Evolutionary conservation across 352 stramenopile species (phyloP).

Genomic region (Pythium brachiatum): DNA sequence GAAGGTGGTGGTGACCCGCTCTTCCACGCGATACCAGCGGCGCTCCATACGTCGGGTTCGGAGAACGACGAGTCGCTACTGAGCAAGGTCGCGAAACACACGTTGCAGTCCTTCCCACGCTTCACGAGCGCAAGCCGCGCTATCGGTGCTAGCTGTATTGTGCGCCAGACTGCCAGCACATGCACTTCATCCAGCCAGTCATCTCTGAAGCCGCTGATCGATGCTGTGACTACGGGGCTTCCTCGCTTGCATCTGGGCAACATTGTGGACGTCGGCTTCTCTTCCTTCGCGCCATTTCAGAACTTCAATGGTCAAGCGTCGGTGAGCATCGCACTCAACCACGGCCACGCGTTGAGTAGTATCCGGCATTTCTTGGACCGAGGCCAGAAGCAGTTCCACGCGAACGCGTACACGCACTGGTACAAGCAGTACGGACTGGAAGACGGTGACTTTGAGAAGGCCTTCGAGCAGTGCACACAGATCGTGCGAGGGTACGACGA

Average conservation of each 20-base stretch:
- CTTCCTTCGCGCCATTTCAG: conserved; percentile 22
- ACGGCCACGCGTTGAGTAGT: conserved; percentile 41
- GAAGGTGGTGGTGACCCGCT: conserved; percentile 6
- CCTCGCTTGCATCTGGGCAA: conserved; percentile 13
- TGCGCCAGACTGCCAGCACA: neutral
- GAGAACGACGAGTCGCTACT: neutral
- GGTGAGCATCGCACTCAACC: conserved; percentile 48
- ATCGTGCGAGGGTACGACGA: conserved; percentile 46
- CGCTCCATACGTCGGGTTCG: neutral
- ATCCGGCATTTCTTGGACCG: conserved; percentile 41
- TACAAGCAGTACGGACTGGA: conserved; percentile 61
- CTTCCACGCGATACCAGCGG: conserved; percentile 19
- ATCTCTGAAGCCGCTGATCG: neutral
- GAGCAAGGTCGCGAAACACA: conserved; percentile 9
- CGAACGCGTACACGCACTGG: conserved; percentile 55
- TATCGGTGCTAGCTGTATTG: conserved; percentile 4
- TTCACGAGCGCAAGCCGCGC: conserved; percentile 1
- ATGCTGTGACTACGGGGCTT: conserved; percentile 1
- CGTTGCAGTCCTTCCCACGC: conserved; percentile 21
- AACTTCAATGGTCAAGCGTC: conserved; percentile 21
- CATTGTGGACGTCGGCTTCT: conserved; percentile 6
- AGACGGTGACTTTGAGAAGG: conserved; percentile 40
- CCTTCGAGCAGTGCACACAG: conserved; percentile 38
- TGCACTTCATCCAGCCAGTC: neutral
- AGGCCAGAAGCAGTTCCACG: conserved; percentile 43